Conservation (phyloP, 371 early-diverging fungal genomes). For the Actinomortierella ambigua region DNA sequence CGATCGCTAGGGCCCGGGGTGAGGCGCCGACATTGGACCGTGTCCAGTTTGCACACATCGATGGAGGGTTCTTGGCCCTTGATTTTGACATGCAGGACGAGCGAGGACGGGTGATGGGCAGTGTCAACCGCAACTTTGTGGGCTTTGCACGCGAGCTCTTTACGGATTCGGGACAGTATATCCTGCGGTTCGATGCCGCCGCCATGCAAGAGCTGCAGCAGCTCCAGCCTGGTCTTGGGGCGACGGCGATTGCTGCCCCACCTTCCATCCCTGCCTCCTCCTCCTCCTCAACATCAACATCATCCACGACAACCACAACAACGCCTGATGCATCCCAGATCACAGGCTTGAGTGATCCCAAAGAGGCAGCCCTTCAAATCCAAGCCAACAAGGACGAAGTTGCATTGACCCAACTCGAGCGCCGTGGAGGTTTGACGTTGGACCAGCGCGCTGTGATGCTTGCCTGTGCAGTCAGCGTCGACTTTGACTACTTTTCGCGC, state of each 20-base stretch:
- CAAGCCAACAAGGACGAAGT: conserved; percentile 39
- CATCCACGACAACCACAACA: conserved; percentile 2
- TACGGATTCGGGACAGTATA: conserved; percentile 88
- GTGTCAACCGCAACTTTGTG: conserved; percentile 81
- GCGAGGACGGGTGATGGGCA: conserved; percentile 59
- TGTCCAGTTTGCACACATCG: conserved; percentile 81
- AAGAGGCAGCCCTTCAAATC: conserved; percentile 22
- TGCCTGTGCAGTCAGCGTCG: conserved; percentile 86
- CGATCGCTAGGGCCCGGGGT: not conserved
- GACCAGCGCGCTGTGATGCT: conserved; percentile 87
- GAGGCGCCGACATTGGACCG: conserved; percentile 21
- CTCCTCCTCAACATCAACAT: conserved; percentile 7
- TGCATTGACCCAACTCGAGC: conserved; percentile 30
- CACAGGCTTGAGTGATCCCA: conserved; percentile 6
- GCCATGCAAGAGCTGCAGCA: conserved; percentile 50
- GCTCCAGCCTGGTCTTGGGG: conserved; percentile 27
- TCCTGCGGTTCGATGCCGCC: conserved; percentile 76
- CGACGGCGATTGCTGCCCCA: conserved; percentile 7
- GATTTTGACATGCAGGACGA: conserved; percentile 79
- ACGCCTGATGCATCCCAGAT: too few relatives aligned
- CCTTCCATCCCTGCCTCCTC: not conserved
- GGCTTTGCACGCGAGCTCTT: conserved; percentile 90
- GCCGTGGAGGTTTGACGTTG: conserved; percentile 63
- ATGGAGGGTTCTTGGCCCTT: conserved; percentile 80
- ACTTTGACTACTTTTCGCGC: conserved; percentile 90